Base-by-base conservation (phyloP, 768 basidiomycete genomes). In the Hypholoma sublateritium region DNA sequence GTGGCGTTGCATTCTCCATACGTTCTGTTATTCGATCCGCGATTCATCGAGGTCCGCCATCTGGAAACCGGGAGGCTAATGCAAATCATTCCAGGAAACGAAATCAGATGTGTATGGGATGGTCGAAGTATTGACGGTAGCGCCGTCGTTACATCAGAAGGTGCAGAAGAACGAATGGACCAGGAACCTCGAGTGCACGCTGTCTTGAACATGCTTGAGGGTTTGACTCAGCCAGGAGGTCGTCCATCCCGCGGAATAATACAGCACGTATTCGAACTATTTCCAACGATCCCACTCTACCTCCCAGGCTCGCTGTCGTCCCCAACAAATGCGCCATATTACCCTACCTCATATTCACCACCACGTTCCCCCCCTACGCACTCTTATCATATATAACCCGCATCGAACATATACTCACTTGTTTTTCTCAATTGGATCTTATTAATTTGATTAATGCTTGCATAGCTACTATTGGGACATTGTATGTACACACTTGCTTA, bases 1-100 rank as follows among this genome's bases (percentile, higher is more conserved):
- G 92, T 92, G 21, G 93, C 93, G 1, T 87, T 92, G 74, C 94
- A 95, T 67, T 83, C 88, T 44, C 95, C 94, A 1, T 94, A 94
- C 65, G 77, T 98, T 46, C 78, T 95, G 42, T 82, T 95, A 46
- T 93, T 96, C 68, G 93, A 95, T 68, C 80, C 85, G 8, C 87
- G 90, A 2, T 95, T 97, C 74, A 90, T 97, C 63, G 94, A 97
- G 71, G 82, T 97, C 39, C 85, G 94, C 21, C 88, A 94, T 69
- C 81, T 93, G 60, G 83, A 87, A 61, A 90, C 86, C 0, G 91
- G 92, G 3, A 81, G 88, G 0, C 81, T 93, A 4, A 84, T 83
- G 1, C 92, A 95, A 68, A 90, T 94, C 67, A 88, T 94, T 57
- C 80, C 84, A 0, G 93, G 93, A 1, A 81, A 81, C 54, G 91